Base-by-base conservation (phyloP, 2,329 filamentous ascomycete genomes). In the Exserohilum turcica region DNA sequence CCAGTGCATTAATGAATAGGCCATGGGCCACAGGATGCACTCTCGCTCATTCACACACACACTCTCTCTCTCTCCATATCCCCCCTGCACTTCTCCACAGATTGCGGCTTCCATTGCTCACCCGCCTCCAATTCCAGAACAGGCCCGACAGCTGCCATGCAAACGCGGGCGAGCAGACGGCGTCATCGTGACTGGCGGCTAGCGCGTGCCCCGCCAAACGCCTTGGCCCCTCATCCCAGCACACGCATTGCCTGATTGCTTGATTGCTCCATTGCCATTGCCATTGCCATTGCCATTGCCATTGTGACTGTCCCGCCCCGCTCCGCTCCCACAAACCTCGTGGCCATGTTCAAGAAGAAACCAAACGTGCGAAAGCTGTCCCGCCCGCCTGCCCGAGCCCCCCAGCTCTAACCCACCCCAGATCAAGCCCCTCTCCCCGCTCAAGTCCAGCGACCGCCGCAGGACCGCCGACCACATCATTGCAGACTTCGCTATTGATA, bases 391-490 rank as follows among this genome's bases (percentile, higher is more conserved):
- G 33, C 35, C 16, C n/a, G n/a, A n/a, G 8, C 19, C 16, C 10
- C 18, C 15, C 13, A 13, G 10, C 12, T 37, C 16, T 27, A 33
- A 15, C 39, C 16, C 9, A 38, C 18, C 24, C 33, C n/a, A 86
- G 80, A 83, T 89, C 77, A 89, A 89, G 76, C 84, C 86, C 15
- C 77, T 87, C 10, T 80, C 86, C 3, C 85, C 86, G 35, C 75
- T 89, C 46, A 82, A 86, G 48, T 88, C 86, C 5, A 88, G 86
- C 2, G 86, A 89, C 64, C 81, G 86, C 54, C 80, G 86, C 53
- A 86, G 84, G 63, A 83, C 86, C 31, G 86, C 86, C 43, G 85
- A 88, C 64, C 81, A 86, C 60, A 87, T 89, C 63, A 88, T 89
- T 65, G 72, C 79, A 57, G 82, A 86, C 62, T 87, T 86, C 65